Evolutionary conservation across 148 eudicot genomes (phyloP).

Genomic region (Dysphania ambrosioides): DNA sequence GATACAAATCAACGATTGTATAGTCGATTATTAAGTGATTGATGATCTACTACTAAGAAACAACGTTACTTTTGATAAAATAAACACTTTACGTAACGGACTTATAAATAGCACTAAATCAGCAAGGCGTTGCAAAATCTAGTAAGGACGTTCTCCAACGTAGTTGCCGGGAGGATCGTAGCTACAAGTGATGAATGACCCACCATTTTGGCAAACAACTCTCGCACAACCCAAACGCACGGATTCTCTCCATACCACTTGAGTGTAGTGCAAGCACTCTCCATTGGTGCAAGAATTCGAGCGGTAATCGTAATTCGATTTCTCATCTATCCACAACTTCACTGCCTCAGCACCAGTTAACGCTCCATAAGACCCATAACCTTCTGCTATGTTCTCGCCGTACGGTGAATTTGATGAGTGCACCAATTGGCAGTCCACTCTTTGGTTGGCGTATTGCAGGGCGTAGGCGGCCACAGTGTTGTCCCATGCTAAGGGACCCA

Average conservation of each 20-base stretch:
- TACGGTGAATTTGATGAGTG: constrained; percentile 31
- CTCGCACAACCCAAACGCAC: constrained; percentile 48
- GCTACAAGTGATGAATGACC: constrained; percentile 41
- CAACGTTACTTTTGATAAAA: too few species aligned
- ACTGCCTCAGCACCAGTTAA: constrained; percentile 34
- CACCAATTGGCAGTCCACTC: constrained; percentile 37
- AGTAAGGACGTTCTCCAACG: constrained; percentile 42
- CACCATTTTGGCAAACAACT: constrained; percentile 38
- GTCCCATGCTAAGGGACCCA: constrained; percentile 41
- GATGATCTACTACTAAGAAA: too few species aligned
- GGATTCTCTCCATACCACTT: constrained; percentile 49
- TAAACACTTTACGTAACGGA: too few species aligned
- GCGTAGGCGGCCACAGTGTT: constrained; percentile 40
- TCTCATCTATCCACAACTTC: constrained; percentile 37
- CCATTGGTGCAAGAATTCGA: constrained; percentile 35
- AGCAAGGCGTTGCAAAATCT: neutral
- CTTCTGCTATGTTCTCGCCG: constrained; percentile 34
- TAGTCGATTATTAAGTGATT: too few species aligned
- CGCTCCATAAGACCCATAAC: constrained; percentile 10
- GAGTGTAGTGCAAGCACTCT: constrained; percentile 49
- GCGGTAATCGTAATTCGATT: constrained; percentile 22
- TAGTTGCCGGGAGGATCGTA: constrained; percentile 56
- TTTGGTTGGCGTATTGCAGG: constrained; percentile 30
- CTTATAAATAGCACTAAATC: too few species aligned
- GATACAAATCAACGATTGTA: too few species aligned